Evolutionary conservation across 2,329 filamentous ascomycete species (phyloP), one percentile per base, ranked within the genome.

Genomic region (Xylariaceae sp.): DNA sequence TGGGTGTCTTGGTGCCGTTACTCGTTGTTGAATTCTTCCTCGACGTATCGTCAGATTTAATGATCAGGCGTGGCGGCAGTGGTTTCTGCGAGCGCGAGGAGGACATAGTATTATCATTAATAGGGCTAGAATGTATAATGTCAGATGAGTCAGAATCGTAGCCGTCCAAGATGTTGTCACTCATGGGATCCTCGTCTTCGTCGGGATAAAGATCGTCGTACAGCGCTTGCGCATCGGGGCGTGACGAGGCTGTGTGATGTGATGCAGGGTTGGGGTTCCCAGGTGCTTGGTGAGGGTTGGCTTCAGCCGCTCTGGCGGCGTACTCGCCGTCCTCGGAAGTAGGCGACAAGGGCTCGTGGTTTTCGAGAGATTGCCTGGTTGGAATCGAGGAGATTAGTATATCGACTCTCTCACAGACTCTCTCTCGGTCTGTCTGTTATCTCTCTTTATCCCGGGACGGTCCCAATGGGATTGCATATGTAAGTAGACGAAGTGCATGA

Each of bases 41-140:
- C 23, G 68, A 61, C 64, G 66, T 65, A 63, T 77, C 74, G 67
- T 76, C 72, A 60, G 73, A 73, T 63, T 76, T 75, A 61, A 85
- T 75, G 64, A 75, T 78, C 48, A 84, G 76, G 65, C 83, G 80
- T 61, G 79, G 81, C 67, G 80, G 81, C 60, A 77, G 74, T 53
- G 76, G 71, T 70, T 81, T 83, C 50, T 79, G 76, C 53, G 76
- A 63, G 55, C 77, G 76, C 70, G 82, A 74, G 68, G 80, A 80
- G 74, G 81, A 78, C 34, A 13, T 35, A 70, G 73, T 74, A 67
- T 73, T 72, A 66, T 70, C 67, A 66, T 70, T 67, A 67, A 68
- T 71, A 67, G 67, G 69, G 71, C 75, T 74, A 71, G 68, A 70
- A 71, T 74, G 73, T 67, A 67, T 70, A 67, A 70, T 70, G 67